A percentile compares a stretch with the other conserved stretches of the same genome.
Evolutionary conservation across 75 land plant genomes (phyloP).

Genomic region (Selaginella moellendorffii): DNA sequence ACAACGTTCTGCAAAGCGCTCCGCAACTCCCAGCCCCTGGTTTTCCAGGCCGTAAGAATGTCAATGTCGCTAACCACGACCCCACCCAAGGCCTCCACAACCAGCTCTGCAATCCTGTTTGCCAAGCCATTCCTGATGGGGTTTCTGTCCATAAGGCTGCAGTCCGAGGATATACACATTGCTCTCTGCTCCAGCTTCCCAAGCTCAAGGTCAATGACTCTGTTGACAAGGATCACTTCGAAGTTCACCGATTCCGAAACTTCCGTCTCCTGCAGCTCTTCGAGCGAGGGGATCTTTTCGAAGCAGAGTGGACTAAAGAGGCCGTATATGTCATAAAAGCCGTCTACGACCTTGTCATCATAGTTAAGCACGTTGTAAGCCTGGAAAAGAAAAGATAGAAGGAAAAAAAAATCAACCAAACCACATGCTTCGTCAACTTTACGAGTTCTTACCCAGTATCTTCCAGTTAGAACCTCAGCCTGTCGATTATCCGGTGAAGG

Average conservation of each 20-base stretch:
- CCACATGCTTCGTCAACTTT: too few relatives aligned
- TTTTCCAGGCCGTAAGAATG: conserved; percentile 43
- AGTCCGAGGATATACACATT: conserved; percentile 20
- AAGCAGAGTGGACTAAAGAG: conserved; percentile 18
- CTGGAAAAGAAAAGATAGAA: conserved; percentile 21
- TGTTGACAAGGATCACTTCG: conserved; percentile 65
- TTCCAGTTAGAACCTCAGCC: conserved; percentile 39
- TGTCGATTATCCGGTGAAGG: conserved; percentile 11
- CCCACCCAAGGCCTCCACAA: conserved; percentile 70
- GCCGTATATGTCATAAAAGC: conserved; percentile 79
- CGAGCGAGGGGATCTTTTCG: conserved; percentile 54
- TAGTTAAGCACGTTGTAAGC: conserved; percentile 56
- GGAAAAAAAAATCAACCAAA: not conserved
- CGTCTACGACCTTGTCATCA: conserved; percentile 63
- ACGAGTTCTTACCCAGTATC: conserved; percentile 51
- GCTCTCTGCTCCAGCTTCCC: conserved; percentile 42
- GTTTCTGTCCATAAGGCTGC: conserved; percentile 13
- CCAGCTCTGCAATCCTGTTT: conserved; percentile 49
- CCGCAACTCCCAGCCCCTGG: conserved; percentile 30
- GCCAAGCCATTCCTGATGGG: conserved; percentile 28
- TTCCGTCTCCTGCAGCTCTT: conserved; percentile 47
- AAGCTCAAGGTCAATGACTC: conserved; percentile 38
- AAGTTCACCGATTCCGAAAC: conserved; percentile 28
- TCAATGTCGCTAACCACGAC: conserved; percentile 60
- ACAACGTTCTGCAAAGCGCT: conserved; percentile 34